Conservation (phyloP, 495 filamentous ascomycete species). For the Podospora comata region DNA sequence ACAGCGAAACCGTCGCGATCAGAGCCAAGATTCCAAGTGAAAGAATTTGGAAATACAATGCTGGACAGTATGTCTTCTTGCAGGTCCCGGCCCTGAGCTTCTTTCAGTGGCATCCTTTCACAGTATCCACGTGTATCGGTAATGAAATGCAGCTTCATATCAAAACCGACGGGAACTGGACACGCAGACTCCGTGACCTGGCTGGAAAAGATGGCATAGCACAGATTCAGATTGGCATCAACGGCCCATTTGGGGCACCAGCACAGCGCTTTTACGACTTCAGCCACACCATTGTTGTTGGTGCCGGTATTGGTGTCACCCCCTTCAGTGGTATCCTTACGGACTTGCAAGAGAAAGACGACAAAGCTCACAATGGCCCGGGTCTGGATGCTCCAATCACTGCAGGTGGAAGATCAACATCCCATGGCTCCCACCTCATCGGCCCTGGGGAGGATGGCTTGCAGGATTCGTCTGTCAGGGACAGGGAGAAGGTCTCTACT, state of each 20-base stretch:
- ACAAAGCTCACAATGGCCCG: conserved; percentile 2
- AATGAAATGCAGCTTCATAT: conserved; percentile 42
- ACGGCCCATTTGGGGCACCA: conserved; percentile 28
- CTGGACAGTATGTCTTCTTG: conserved; percentile 41
- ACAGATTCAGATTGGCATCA: conserved; percentile 38
- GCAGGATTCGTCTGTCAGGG: neutral
- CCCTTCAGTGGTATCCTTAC: conserved; percentile 40
- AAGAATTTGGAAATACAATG: conserved; percentile 36
- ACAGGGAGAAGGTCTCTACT: neutral
- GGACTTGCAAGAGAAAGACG: conserved; percentile 33
- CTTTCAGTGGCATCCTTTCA: conserved; percentile 41
- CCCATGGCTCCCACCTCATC: neutral
- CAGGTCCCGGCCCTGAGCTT: conserved; percentile 34
- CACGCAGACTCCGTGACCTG: conserved; percentile 39
- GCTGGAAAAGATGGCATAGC: conserved; percentile 41
- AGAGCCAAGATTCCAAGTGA: conserved; percentile 30
- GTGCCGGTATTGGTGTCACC: conserved; percentile 41
- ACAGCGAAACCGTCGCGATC: conserved; percentile 35
- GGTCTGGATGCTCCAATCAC: neutral
- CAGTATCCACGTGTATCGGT: conserved; percentile 24
- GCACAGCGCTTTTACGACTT: conserved; percentile 43
- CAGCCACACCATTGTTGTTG: conserved; percentile 36
- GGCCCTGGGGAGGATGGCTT: neutral
- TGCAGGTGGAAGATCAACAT: neutral
- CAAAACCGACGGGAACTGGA: conserved; percentile 46